Evolutionary conservation across 2,329 filamentous ascomycete species (phyloP), one percentile per base, ranked within the genome.

Genomic region (Stemphylium beticola): DNA sequence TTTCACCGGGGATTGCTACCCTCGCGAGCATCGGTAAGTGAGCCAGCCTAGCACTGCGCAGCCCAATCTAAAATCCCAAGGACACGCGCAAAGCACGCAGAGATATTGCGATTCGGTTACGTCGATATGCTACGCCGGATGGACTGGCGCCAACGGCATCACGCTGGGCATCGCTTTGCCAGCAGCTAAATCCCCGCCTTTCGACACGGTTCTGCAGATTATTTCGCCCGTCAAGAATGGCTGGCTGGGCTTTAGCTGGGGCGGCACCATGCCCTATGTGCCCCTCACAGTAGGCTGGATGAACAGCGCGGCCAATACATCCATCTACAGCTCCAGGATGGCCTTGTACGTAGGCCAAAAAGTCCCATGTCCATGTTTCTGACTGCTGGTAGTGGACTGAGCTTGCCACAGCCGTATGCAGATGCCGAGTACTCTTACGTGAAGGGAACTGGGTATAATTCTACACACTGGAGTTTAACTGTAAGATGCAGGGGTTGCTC

Each of bases 241-340:
- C 50, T 82, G 80, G 80, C 76, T 77, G 8, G 80, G 79, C 2
- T 68, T 81, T 18, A 76, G 80, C 12, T 82, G 80, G 80, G 80
- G 79, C n/a, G 80, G 79, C 4, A 74, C 75, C 31, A 82, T 82
- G 80, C 75, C 77, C 1, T 79, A 80, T 65, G 78, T 78, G 54
- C 80, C 80, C 2, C 67, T 82, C 2, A 74, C 78, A 4, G 64
- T 82, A 24, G 76, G 72, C 4, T 82, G 80, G 80, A 62, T 71
- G 33, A 80, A 78, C 60, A 78, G 75, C 20, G 73, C 66, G 12
- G 57, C 62, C 8, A 74, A 65, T 14, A 76, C 74, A 4, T 50
- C 65, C 10, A 74, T 79, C 2, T 68, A 77, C 11, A 79, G 78
- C 0, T 76, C 78, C 1, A 74, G 80, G 24, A 78, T 78, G 61